Conservation (phyloP, 2,329 filamentous ascomycete species). For the Microcyclosporella mali region DNA sequence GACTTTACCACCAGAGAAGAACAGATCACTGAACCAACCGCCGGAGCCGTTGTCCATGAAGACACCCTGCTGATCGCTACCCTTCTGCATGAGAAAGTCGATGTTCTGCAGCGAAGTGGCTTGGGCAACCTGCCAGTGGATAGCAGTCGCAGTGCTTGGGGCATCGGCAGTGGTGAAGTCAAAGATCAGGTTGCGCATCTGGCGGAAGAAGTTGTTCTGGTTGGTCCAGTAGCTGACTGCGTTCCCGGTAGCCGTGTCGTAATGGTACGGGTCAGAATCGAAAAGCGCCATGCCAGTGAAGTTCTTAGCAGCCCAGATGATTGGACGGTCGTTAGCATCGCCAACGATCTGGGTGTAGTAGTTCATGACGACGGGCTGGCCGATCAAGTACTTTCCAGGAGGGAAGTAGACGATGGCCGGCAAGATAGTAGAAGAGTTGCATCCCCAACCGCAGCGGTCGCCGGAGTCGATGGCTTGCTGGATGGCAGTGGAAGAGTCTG, state of each 20-base stretch:
- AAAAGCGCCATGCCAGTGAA: constrained; percentile 41
- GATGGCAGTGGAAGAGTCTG: constrained; percentile 85
- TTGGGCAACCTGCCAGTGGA: constrained; percentile 52
- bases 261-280: constrained; percentile 76
- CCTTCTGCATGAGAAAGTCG: constrained; percentile 49
- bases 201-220: constrained; percentile 52
- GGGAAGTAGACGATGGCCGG: constrained; percentile 92
- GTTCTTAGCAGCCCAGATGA: constrained; percentile 36
- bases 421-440: constrained; percentile 75
- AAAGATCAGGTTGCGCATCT: constrained; percentile 50
- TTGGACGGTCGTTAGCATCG: constrained; percentile 66
- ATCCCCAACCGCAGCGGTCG: constrained; percentile 70
- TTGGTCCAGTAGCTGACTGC: constrained; percentile 47
- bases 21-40: constrained; percentile 51
- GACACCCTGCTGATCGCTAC: constrained; percentile 43
- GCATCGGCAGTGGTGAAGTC: constrained; percentile 38
- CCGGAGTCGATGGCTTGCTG: constrained; percentile 75
- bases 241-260: constrained; percentile 46
- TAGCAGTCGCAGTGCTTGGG: constrained; percentile 28
- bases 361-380: constrained; percentile 69
- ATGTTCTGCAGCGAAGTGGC: constrained; percentile 58
- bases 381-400: constrained; percentile 76
- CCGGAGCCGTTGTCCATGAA: constrained; percentile 33
- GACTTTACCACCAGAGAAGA: constrained; percentile 55
- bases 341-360: constrained; percentile 95